Evolutionary conservation across 148 eudicot genomes (phyloP).

Genomic region (Amaranthus hypochondriacus): DNA sequence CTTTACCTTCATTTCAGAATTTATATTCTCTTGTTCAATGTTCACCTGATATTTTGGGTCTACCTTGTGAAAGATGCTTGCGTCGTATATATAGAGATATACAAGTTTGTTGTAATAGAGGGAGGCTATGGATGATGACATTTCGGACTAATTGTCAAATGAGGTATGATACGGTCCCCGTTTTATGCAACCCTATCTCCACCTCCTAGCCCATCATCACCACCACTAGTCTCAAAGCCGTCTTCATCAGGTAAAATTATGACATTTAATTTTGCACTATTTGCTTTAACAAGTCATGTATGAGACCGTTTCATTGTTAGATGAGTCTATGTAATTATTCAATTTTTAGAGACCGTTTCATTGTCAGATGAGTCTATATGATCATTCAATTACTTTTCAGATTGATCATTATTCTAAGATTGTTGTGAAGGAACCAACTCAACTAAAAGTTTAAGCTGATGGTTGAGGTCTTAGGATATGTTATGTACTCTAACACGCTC

Average conservation of each 20-base stretch:
- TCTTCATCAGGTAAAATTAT: conserved; percentile 14
- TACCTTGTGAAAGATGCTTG: conserved; percentile 20
- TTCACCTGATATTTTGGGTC: conserved; percentile 21
- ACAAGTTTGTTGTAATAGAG: not conserved
- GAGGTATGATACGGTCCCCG: conserved; percentile 15
- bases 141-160: conserved; percentile 18
- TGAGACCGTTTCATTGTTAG: too few relatives aligned
- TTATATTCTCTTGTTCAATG: conserved; percentile 28
- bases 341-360: too few relatives aligned
- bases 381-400: too few relatives aligned
- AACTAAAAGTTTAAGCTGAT: too few relatives aligned
- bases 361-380: too few relatives aligned
- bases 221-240: not conserved
- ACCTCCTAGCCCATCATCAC: not conserved
- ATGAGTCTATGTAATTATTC: too few relatives aligned
- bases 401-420: too few relatives aligned
- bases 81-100: not conserved
- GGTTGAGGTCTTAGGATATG: too few relatives aligned
- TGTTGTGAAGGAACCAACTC: too few relatives aligned
- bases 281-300: too few relatives aligned
- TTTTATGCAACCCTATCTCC: not conserved
- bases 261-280: too few relatives aligned
- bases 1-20: not conserved
- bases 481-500: too few relatives aligned
- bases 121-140: not conserved